Conservation (phyloP, 208 protist species). For the Leishmania braziliensis region DNA sequence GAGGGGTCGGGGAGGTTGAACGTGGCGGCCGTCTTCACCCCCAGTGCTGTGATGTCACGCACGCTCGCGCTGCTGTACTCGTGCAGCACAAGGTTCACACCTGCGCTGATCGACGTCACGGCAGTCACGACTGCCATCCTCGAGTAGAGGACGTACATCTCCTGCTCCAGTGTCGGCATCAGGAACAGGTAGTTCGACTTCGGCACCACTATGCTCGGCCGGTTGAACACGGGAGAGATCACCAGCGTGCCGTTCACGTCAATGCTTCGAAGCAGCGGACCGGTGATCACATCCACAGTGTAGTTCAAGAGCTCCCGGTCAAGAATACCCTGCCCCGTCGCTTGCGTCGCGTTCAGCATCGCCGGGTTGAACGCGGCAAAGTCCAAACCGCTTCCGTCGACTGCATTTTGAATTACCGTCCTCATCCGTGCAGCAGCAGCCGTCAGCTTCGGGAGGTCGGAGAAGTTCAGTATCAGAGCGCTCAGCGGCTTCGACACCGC, state of each 20-base stretch:
- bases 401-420: neutral
- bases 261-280: neutral
- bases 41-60: neutral
- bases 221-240: neutral
- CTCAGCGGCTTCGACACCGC: slow-evolving; percentile 1
- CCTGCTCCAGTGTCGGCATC: slow-evolving; percentile 54
- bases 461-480: neutral
- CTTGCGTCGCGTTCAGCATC: neutral
- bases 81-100: neutral
- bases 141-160: slow-evolving; percentile 38
- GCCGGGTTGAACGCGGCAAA: neutral
- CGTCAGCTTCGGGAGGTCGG: neutral
- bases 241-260: neutral
- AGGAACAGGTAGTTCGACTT: slow-evolving; percentile 3
- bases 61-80: neutral
- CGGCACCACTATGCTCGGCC: neutral
- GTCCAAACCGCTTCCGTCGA: neutral
- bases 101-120: neutral
- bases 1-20: slow-evolving; percentile 1
- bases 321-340: neutral
- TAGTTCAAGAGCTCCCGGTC: slow-evolving; percentile 10
- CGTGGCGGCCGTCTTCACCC: neutral
- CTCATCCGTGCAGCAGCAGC: neutral
- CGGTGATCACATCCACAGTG: slow-evolving; percentile 10
- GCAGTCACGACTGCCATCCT: neutral